Percentiles rank a stretch among this genome's conserved stretches.
phyloP scores from a whole-genome alignment of 345 rosid species.

The Gossypium sturtianum region DNA sequence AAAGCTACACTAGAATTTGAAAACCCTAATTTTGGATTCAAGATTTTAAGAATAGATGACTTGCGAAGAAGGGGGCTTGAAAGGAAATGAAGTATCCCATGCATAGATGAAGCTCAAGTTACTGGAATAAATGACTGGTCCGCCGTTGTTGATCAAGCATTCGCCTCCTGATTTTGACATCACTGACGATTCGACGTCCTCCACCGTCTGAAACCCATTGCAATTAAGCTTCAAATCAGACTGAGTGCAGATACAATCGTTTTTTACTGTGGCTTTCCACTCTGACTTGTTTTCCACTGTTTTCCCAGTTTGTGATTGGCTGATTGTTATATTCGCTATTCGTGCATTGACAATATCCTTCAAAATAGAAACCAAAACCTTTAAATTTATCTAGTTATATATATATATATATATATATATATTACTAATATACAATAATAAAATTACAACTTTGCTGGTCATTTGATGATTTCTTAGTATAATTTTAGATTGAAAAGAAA shows the following conservation, averaged over 20 bases:
- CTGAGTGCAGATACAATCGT: not conserved
- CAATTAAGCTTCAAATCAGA: not conserved
- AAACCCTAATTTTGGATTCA: not conserved
- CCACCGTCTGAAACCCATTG: not conserved
- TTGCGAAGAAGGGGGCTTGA: not conserved
- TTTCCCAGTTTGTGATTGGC: not conserved
- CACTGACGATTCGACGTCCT: not conserved
- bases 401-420: too few species aligned
- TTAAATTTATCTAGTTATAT: not conserved
- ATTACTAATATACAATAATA: too few species aligned
- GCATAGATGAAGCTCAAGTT: not conserved
- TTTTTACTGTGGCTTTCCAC: not conserved
- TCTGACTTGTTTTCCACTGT: not conserved
- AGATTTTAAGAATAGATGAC: not conserved
- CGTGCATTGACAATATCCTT: not conserved
- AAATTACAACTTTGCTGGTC: too few species aligned
- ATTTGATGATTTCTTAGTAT: too few species aligned
- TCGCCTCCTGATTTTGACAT: not conserved
- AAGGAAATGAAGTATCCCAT: not conserved
- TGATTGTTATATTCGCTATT: not conserved
- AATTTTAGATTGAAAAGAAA: too few species aligned
- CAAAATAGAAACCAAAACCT: not conserved
- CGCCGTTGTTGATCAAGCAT: not conserved
- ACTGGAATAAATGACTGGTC: not conserved
- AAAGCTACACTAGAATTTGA: not conserved